Evolutionary conservation across 345 rosid genomes (phyloP).

Genomic region (Euphorbia lathyris): DNA sequence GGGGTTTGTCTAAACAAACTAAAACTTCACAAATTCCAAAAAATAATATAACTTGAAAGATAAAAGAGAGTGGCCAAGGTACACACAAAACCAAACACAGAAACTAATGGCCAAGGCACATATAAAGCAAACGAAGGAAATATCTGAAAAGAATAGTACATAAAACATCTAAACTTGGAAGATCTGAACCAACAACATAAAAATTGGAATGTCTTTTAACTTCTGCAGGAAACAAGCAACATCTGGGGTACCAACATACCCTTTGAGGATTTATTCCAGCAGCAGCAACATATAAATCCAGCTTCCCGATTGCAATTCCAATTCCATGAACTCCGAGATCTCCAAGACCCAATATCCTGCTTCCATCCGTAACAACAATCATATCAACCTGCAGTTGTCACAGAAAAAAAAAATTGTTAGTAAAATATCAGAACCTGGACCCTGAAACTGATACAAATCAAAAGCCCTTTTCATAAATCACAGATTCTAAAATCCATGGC

Average conservation of each 20-base stretch:
- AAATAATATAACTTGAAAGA: too few relatives aligned
- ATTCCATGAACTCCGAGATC: constrained; percentile 98
- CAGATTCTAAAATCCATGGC: neutral
- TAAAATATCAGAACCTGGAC: neutral
- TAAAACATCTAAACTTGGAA: neutral
- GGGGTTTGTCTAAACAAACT: neutral
- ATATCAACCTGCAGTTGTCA: constrained; percentile 75
- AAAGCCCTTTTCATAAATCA: neutral
- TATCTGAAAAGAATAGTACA: neutral
- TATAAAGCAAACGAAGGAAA: neutral
- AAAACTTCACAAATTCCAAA: neutral
- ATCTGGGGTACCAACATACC: constrained; percentile 36
- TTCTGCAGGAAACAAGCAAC: neutral
- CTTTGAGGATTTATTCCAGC: constrained; percentile 99
- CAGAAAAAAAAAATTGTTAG: neutral
- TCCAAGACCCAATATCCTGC: constrained; percentile 98
- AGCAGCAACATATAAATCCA: constrained; percentile 95
- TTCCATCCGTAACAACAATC: constrained; percentile 99
- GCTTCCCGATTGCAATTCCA: constrained; percentile 93
- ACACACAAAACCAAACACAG: neutral
- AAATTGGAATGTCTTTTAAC: neutral
- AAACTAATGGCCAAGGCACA: neutral
- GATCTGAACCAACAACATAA: neutral
- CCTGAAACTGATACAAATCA: constrained; percentile 3
- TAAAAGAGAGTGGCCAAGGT: too few relatives aligned